phyloP scores from a whole-genome alignment of 2,329 filamentous ascomycete species.

The Paecilomyces dactylethromorphus region DNA sequence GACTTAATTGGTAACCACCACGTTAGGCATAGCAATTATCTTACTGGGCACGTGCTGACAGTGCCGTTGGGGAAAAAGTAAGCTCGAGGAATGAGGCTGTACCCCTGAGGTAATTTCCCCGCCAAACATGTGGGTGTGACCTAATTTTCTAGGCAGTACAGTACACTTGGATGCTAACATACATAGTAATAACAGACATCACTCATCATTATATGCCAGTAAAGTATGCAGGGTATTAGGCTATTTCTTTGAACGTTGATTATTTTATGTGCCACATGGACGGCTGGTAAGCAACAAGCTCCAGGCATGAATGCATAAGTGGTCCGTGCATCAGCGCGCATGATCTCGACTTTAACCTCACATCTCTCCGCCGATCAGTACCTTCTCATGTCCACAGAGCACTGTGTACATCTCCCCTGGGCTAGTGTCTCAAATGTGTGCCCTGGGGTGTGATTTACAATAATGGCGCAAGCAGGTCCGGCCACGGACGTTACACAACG shows the following conservation, averaged over 20 bases:
- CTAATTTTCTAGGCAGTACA: neutral
- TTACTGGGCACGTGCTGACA: neutral
- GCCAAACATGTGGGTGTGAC: neutral
- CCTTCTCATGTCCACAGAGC: slow-evolving; percentile 21
- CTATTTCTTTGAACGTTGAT: neutral
- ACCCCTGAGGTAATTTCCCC: neutral
- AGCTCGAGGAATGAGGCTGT: neutral
- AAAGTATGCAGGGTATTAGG: neutral
- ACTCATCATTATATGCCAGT: neutral
- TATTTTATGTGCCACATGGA: neutral
- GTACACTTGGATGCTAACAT: neutral
- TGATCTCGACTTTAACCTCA: slow-evolving; percentile 17
- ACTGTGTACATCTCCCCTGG: neutral
- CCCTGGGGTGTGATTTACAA: slow-evolving; percentile 29
- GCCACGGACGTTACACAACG: slow-evolving; percentile 47
- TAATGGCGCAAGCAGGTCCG: slow-evolving; percentile 42
- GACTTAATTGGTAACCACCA: too few relatives aligned
- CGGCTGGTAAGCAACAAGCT: neutral
- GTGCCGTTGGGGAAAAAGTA: neutral
- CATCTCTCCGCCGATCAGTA: slow-evolving; percentile 15
- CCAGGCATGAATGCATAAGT: slow-evolving; percentile 7
- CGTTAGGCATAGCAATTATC: neutral
- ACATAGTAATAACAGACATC: neutral
- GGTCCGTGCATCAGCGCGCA: slow-evolving; percentile 15
- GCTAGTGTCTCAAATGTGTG: slow-evolving; percentile 31